Percentiles rank a stretch among this genome's conserved stretches.
These are phyloP conservation scores for Sporisorium sorghi DNA, from an alignment of 1,284 basidiomycete genomes.

Conservation along the genomic window DNA sequence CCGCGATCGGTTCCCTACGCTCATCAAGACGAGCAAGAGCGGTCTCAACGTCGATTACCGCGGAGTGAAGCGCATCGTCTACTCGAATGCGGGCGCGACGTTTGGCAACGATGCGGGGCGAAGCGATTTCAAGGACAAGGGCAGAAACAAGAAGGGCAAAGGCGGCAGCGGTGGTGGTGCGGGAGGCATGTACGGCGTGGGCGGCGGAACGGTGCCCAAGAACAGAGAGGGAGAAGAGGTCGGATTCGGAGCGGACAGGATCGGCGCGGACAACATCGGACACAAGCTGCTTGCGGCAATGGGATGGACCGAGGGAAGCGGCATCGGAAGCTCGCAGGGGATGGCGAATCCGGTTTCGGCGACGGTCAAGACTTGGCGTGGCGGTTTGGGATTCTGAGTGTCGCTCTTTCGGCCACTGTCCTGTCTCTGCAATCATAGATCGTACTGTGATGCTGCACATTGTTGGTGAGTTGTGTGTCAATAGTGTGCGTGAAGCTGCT, in stretches of 20 bases:
- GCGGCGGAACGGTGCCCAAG: constrained; percentile 45
- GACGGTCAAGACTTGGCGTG: constrained; percentile 63
- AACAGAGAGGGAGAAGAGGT: constrained; percentile 66
- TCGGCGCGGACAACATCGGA: constrained; percentile 66
- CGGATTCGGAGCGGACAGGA: constrained; percentile 64
- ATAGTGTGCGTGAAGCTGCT: neutral
- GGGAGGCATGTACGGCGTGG: constrained; percentile 35
- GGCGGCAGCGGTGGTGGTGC: constrained; percentile 19
- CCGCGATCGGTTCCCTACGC: constrained; percentile 56
- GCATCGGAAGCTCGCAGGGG: constrained; percentile 61
- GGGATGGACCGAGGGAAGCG: constrained; percentile 66
- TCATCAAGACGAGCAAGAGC: constrained; percentile 63
- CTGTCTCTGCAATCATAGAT: neutral
- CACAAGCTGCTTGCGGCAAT: constrained; percentile 65
- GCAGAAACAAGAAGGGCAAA: constrained; percentile 32
- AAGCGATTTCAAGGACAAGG: constrained; percentile 38
- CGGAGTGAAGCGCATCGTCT: constrained; percentile 52
- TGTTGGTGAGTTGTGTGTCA: neutral
- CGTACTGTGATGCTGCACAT: neutral
- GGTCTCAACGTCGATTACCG: constrained; percentile 47
- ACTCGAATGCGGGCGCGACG: constrained; percentile 42
- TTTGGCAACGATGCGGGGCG: constrained; percentile 50
- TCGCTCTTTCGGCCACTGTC: neutral
- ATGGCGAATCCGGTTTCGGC: constrained; percentile 64
- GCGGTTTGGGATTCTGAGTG: constrained; percentile 60